Percentiles rank a stretch among this genome's conserved stretches.
phyloP scores from a whole-genome alignment of 306 rosid genomes.

The Arachis stenosperma region DNA sequence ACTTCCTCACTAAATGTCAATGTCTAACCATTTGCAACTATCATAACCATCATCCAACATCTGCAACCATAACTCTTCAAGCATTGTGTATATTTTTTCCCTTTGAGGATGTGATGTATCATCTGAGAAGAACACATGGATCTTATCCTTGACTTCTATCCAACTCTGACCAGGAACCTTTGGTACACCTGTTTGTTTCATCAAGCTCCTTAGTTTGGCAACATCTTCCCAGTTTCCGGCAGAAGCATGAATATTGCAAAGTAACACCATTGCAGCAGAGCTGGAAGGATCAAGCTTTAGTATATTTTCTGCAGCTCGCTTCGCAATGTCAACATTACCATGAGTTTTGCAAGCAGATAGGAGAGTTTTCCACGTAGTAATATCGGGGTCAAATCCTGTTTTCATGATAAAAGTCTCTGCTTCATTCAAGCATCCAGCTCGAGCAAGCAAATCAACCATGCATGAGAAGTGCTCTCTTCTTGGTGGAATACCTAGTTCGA shows the following conservation, averaged over 20 bases:
- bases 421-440: constrained; percentile 68
- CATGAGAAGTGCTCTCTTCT: constrained; percentile 78
- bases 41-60: constrained; percentile 62
- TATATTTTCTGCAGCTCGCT: constrained; percentile 68
- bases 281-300: constrained; percentile 64
- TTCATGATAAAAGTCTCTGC: constrained; percentile 64
- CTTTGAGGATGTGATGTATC: constrained; percentile 70
- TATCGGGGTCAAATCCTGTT: constrained; percentile 60
- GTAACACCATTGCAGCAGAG: constrained; percentile 72
- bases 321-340: constrained; percentile 68
- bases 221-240: constrained; percentile 68
- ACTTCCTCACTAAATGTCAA: constrained; percentile 32
- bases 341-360: constrained; percentile 69
- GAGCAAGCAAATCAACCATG: constrained; percentile 83
- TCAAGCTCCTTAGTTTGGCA: constrained; percentile 58
- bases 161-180: constrained; percentile 76
- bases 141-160: constrained; percentile 60
- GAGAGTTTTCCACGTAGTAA: constrained; percentile 74
- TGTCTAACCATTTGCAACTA: constrained; percentile 42
- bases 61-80: constrained; percentile 71
- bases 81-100: constrained; percentile 51
- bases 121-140: constrained; percentile 68
- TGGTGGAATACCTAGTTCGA: constrained; percentile 58
- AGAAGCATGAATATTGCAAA: constrained; percentile 67
- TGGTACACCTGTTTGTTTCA: constrained; percentile 60